Percentiles rank a stretch among this genome's conserved stretches.
Conservation (phyloP, 139 green algal species). For the Zygnema cylindricum region DNA sequence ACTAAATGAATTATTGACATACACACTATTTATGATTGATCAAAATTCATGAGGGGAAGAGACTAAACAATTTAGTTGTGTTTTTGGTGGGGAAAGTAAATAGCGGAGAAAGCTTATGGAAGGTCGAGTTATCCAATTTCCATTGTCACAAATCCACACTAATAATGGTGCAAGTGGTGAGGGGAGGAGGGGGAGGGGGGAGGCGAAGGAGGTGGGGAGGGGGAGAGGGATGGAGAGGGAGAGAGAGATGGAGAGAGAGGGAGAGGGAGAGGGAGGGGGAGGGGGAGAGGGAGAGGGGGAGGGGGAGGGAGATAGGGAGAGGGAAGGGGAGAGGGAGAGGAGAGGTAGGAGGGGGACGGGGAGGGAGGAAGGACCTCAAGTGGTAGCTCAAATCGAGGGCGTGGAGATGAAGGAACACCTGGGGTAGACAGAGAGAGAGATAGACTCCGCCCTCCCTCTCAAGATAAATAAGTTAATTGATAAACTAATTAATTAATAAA, state of each 20-base stretch:
- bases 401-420: not conserved
- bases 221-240: not conserved
- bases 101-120: too few relatives aligned
- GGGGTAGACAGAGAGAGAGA: not conserved
- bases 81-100: too few relatives aligned
- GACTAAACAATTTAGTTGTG: too few relatives aligned
- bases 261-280: not conserved
- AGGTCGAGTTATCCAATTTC: too few relatives aligned
- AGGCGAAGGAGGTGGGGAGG: not conserved
- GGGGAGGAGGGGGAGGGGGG: not conserved
- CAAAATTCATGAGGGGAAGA: too few relatives aligned
- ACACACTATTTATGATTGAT: too few relatives aligned
- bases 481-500: too few relatives aligned
- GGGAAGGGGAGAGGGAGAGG: not conserved
- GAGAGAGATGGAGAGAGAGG: not conserved
- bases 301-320: not conserved
- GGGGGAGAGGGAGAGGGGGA: not conserved
- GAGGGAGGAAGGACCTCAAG: not conserved
- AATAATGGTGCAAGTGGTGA: slow-evolving; percentile 1
- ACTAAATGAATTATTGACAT: too few relatives aligned
- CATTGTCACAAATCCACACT: too few relatives aligned
- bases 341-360: not conserved
- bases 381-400: not conserved
- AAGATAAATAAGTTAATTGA: too few relatives aligned
- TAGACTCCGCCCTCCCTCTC: too few relatives aligned